A percentile compares a stretch with the other conserved stretches of the same genome.
Conservation (phyloP, 2,329 filamentous ascomycete genomes). For the Cryphonectria nitschkei region DNA sequence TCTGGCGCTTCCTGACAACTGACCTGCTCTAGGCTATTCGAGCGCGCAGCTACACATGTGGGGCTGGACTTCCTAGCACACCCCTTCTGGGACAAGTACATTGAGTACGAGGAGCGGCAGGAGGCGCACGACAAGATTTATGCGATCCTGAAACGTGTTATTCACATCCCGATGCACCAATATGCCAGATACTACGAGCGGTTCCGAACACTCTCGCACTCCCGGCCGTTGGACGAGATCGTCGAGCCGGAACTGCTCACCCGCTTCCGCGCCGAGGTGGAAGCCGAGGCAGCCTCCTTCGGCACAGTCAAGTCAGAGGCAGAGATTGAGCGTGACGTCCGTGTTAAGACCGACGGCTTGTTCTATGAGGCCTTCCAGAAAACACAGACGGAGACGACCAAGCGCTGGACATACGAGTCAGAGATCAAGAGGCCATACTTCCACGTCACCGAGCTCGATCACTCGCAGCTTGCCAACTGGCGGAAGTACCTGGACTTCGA, state of each 20-base stretch:
- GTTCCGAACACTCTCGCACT: slow-evolving; percentile 77
- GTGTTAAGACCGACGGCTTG: slow-evolving; percentile 76
- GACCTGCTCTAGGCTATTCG: slow-evolving; percentile 75
- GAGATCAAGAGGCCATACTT: slow-evolving; percentile 97
- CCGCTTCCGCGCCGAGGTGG: slow-evolving; percentile 72
- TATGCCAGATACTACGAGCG: slow-evolving; percentile 94
- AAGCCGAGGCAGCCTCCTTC: slow-evolving; percentile 61
- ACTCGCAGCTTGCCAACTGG: slow-evolving; percentile 86
- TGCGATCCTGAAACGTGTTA: slow-evolving; percentile 77
- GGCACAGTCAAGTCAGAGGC: slow-evolving; percentile 63
- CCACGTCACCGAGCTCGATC: slow-evolving; percentile 90
- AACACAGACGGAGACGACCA: slow-evolving; percentile 86
- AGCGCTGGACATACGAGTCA: slow-evolving; percentile 92
- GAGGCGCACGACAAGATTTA: slow-evolving; percentile 86
- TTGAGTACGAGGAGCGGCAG: slow-evolving; percentile 92
- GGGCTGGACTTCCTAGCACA: slow-evolving; percentile 93
- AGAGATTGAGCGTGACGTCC: slow-evolving; percentile 82
- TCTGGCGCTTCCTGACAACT: slow-evolving; percentile 33
- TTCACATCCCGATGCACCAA: slow-evolving; percentile 92
- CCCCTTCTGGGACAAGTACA: slow-evolving; percentile 98
- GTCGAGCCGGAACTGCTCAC: slow-evolving; percentile 69
- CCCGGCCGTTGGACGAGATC: slow-evolving; percentile 73
- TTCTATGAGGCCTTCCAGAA: slow-evolving; percentile 80
- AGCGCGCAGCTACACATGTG: slow-evolving; percentile 81
- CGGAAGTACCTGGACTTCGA: slow-evolving; percentile 96